Base-by-base conservation (phyloP, 1,284 basidiomycete genomes). In the Trichosporon faecale region DNA sequence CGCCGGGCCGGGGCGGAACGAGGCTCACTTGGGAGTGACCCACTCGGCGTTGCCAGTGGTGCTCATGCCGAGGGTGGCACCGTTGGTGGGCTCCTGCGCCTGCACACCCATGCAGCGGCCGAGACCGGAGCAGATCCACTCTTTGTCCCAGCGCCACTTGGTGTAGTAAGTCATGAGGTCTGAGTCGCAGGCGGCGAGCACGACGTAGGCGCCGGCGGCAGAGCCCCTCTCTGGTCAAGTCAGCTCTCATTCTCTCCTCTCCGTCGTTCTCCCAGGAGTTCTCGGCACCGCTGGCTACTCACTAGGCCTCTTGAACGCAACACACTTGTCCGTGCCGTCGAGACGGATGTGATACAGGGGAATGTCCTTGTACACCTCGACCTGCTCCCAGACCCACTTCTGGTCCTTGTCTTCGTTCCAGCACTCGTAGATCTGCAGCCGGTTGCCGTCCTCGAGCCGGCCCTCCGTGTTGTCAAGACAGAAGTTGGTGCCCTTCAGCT, bases 391-490 rank as follows among this genome's bases (percentile, higher is more conserved):
- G 14, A 31, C 27, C 63, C 63, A 64, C 35, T 33, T 31, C 63
- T 64, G 63, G 63, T 64, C 33, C 35, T 31, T 64, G 63, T 64
- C 33, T 12, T 40, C 63, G 18, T 25, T 16, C 35, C 23, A 40
- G 63, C 63, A 64, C 21, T 64, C 63, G 16, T 44, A 64, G 37
- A 64, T 23, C 63, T 64, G 63, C 63, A 64, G 35, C 5, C 33
- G 35, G 35, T 37, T 64, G 23, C 63, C 63, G 35, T 25, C 35
- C 63, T 37, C 63, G 63, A 40, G 35, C 3, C 21, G 12, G 7
- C 63, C 63, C 29, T 64, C 63, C 14, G 35, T 40, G 63, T 40
- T 37, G 63, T 64, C 63, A n/a, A 64, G 63, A 18, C 63, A 64
- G 64, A 61, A 61, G 16, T 29, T 8, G 8, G 57, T 31, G 18